phyloP scores from a whole-genome alignment of 768 basidiomycete species.

The Pisolithus orientalis region DNA sequence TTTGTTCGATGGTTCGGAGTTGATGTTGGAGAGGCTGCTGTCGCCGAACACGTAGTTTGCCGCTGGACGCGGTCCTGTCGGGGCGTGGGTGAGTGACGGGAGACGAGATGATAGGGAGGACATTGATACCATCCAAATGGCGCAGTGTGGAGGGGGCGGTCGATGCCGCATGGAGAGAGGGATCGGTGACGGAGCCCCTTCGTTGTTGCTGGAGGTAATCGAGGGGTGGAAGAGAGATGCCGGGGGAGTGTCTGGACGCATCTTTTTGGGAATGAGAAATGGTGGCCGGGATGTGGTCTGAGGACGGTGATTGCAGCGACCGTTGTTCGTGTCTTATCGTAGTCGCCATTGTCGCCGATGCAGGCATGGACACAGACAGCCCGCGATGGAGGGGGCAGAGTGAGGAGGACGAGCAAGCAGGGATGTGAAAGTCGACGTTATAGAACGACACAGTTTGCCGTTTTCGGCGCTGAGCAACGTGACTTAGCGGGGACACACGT shows the following conservation, averaged over 20 bases:
- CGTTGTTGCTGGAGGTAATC: slow-evolving; percentile 76
- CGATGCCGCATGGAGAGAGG: slow-evolving; percentile 61
- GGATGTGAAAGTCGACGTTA: slow-evolving; percentile 24
- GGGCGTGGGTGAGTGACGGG: slow-evolving; percentile 24
- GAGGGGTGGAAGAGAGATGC: slow-evolving; percentile 64
- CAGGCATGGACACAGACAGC: slow-evolving; percentile 5
- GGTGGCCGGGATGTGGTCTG: slow-evolving; percentile 9
- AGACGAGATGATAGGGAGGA: slow-evolving; percentile 4
- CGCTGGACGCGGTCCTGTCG: slow-evolving; percentile 47
- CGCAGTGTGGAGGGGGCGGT: slow-evolving; percentile 15
- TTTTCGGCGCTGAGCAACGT: slow-evolving; percentile 23
- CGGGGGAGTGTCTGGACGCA: slow-evolving; percentile 41
- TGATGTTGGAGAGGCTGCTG: slow-evolving; percentile 26
- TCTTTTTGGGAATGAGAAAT: slow-evolving; percentile 25
- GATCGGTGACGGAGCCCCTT: slow-evolving; percentile 81
- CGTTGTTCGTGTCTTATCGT: slow-evolving; percentile 4
- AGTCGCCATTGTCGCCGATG: slow-evolving; percentile 5
- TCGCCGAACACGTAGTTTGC: slow-evolving; percentile 72
- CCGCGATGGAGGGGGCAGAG: slow-evolving; percentile 5
- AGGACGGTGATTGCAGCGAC: background rate
- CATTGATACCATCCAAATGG: slow-evolving; percentile 18
- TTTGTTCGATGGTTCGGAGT: slow-evolving; percentile 31
- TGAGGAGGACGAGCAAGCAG: slow-evolving; percentile 4
- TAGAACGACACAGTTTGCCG: slow-evolving; percentile 18
- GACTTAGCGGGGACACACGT: slow-evolving; percentile 25